These are phyloP conservation scores for Takakia lepidozioides DNA, from an alignment of 225 moss, liverwort and hornwort genomes.

Conservation along the genomic window DNA sequence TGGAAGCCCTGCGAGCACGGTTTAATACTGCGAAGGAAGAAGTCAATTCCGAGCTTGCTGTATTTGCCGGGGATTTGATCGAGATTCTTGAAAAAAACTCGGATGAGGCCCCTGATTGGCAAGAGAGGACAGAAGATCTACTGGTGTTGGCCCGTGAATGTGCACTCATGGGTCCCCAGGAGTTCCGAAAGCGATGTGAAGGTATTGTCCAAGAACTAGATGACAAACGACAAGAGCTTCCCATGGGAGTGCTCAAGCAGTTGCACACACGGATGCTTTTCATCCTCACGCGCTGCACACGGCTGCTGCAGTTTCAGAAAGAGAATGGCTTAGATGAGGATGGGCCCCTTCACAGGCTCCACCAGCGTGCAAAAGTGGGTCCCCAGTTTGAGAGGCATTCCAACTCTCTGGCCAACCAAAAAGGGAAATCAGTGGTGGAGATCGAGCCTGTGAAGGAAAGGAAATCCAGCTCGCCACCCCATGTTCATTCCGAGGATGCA, in stretches of 20 bases:
- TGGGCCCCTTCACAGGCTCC: slow-evolving; percentile 56
- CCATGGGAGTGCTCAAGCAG: slow-evolving; percentile 89
- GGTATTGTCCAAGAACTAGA: slow-evolving; percentile 90
- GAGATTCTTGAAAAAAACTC: slow-evolving; percentile 91
- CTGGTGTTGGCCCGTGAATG: slow-evolving; percentile 79
- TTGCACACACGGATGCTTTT: slow-evolving; percentile 95
- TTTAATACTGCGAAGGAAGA: slow-evolving; percentile 94
- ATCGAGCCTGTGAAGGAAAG: slow-evolving; percentile 49
- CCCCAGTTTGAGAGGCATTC: slow-evolving; percentile 35
- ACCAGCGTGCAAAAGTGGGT: slow-evolving; percentile 32
- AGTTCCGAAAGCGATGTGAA: slow-evolving; percentile 87
- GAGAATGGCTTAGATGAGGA: slow-evolving; percentile 72
- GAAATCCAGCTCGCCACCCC: slow-evolving; percentile 24
- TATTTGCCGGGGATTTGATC: slow-evolving; percentile 87
- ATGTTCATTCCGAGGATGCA: slow-evolving; percentile 23
- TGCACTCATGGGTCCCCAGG: slow-evolving; percentile 70
- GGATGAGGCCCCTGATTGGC: slow-evolving; percentile 65
- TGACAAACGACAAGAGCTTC: slow-evolving; percentile 89
- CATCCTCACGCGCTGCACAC: slow-evolving; percentile 93
- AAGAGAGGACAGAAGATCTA: slow-evolving; percentile 83
- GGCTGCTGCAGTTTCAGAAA: slow-evolving; percentile 90
- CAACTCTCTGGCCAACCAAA: slow-evolving; percentile 37
- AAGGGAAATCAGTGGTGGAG: slow-evolving; percentile 24
- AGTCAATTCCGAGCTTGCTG: slow-evolving; percentile 83
- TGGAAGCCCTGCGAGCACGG: slow-evolving; percentile 73